phyloP scores from a whole-genome alignment of 192 early-diverging fungal species.

The Cladochytrium replicatum region DNA sequence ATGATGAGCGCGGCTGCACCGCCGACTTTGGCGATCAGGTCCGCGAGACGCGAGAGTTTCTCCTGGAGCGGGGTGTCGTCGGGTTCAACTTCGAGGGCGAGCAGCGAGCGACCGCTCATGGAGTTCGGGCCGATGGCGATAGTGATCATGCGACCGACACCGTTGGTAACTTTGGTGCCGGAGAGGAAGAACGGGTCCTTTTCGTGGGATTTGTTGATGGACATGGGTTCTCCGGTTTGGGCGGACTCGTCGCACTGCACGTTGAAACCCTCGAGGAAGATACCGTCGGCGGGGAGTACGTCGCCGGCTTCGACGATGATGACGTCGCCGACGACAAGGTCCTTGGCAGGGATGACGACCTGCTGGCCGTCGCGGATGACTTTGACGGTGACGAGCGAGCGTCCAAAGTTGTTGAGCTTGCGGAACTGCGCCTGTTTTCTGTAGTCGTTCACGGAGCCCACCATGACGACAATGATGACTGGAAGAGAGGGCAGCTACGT shows the following conservation, averaged over 20 bases:
- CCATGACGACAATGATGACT: conserved; percentile 82
- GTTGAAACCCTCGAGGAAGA: conserved; percentile 71
- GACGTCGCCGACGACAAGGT: conserved; percentile 87
- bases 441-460: conserved; percentile 72
- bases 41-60: conserved; percentile 82
- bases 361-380: conserved; percentile 65
- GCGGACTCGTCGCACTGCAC: conserved; percentile 80
- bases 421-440: conserved; percentile 45
- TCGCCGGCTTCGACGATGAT: conserved; percentile 81
- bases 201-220: conserved; percentile 61
- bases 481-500: conserved; percentile 13
- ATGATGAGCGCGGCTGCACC: conserved; percentile 75
- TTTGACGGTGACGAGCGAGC: conserved; percentile 23
- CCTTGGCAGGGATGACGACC: conserved; percentile 62
- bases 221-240: conserved; percentile 84
- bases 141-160: conserved; percentile 75
- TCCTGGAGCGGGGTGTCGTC: conserved; percentile 87
- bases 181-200: conserved; percentile 84
- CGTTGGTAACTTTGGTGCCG: conserved; percentile 85
- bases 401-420: conserved; percentile 33
- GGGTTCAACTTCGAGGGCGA: conserved; percentile 72
- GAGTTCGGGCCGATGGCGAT: conserved; percentile 80
- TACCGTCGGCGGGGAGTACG: conserved; percentile 88
- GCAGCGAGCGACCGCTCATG: conserved; percentile 79
- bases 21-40: conserved; percentile 89